These are phyloP conservation scores for Austropuccinia psidii DNA, from an alignment of 1,284 basidiomycete genomes.

Conservation along the genomic window DNA sequence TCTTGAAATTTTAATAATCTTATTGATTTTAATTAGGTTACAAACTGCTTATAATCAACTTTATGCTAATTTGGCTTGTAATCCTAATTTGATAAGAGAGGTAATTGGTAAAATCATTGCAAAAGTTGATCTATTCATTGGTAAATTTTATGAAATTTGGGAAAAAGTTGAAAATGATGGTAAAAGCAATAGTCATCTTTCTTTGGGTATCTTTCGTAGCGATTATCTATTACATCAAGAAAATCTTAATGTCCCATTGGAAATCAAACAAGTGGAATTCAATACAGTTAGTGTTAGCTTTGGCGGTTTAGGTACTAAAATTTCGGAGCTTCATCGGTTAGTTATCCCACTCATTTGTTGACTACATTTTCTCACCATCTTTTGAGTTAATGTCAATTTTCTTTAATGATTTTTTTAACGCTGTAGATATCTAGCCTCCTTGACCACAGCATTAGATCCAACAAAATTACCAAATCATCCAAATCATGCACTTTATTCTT, in stretches of 20 bases:
- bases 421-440: constrained; percentile 9
- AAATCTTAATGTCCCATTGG: constrained; percentile 45
- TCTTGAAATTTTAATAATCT: not conserved
- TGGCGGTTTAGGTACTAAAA: constrained; percentile 67
- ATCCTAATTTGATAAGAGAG: constrained; percentile 67
- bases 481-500: constrained; percentile 5
- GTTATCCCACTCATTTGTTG: constrained; percentile 38
- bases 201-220: constrained; percentile 88
- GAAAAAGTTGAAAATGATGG: constrained; percentile 61
- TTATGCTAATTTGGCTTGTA: constrained; percentile 74
- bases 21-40: constrained; percentile 46
- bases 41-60: constrained; percentile 75
- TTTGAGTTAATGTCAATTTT: not conserved
- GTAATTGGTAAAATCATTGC: constrained; percentile 72
- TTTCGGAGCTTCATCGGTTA: constrained; percentile 69
- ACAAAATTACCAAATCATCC: constrained; percentile 2
- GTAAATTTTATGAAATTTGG: constrained; percentile 78
- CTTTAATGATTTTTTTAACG: not conserved
- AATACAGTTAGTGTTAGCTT: constrained; percentile 95
- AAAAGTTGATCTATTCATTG: constrained; percentile 78
- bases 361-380: not conserved
- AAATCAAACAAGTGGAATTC: constrained; percentile 92
- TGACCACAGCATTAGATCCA: not conserved
- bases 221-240: constrained; percentile 80
- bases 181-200: constrained; percentile 52